Evolutionary conservation across 352 stramenopile genomes (phyloP).

Genomic region (Globisporangium echinulatum): DNA sequence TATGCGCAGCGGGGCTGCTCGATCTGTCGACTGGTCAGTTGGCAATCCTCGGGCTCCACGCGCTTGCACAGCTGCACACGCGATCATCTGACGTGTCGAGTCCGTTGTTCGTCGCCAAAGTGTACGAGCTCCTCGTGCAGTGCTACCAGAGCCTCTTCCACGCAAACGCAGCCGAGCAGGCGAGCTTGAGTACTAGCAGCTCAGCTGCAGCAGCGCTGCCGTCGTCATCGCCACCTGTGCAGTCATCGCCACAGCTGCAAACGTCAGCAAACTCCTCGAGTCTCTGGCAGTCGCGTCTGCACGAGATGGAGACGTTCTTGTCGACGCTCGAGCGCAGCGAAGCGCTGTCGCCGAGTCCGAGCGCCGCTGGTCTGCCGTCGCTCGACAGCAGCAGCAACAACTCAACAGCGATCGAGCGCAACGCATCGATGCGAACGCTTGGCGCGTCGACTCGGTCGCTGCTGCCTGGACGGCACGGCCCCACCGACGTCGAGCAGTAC

Average conservation of each 20-base stretch:
- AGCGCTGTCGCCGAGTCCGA: neutral
- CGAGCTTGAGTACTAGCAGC: neutral
- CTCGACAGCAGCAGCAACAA: neutral
- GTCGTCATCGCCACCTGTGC: neutral
- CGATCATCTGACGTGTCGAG: slow-evolving; percentile 34
- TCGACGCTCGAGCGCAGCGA: slow-evolving; percentile 14
- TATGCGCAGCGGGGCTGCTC: slow-evolving; percentile 23
- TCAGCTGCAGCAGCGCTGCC: neutral
- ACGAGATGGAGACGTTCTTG: slow-evolving; percentile 53
- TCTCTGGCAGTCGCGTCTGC: slow-evolving; percentile 38
- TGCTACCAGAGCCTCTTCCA: slow-evolving; percentile 61
- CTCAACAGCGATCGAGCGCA: neutral
- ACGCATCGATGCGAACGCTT: neutral
- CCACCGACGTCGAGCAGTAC: slow-evolving; percentile 20
- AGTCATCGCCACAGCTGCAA: neutral
- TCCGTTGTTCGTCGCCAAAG: slow-evolving; percentile 34
- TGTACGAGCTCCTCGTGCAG: slow-evolving; percentile 46
- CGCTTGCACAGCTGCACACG: slow-evolving; percentile 26
- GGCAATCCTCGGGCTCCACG: slow-evolving; percentile 46
- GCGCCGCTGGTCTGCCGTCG: neutral
- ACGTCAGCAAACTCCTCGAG: neutral
- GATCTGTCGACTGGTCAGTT: slow-evolving; percentile 45
- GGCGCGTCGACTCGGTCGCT: slow-evolving; percentile 17
- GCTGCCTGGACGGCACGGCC: slow-evolving; percentile 13
- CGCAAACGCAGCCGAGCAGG: neutral